Percentiles rank a stretch among this genome's conserved stretches.
Evolutionary conservation across 352 stramenopile species (phyloP).

Genomic region (Achlya hypogyna): DNA sequence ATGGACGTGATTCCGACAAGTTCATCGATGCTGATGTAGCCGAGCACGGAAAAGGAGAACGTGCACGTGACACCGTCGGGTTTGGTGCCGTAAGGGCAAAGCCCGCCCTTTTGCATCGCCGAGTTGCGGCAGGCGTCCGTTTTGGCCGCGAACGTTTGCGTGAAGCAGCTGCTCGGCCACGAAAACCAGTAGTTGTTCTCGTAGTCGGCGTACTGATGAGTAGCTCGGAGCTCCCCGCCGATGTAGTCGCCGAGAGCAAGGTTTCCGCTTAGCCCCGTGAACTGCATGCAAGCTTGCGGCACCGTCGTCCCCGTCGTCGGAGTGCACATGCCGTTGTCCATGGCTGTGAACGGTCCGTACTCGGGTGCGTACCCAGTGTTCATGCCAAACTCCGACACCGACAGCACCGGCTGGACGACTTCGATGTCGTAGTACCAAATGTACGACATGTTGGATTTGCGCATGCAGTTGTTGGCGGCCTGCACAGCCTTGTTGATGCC

Average conservation of each 20-base stretch:
- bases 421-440: conserved; percentile 63
- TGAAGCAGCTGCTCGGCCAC: conserved; percentile 46
- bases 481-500: conserved; percentile 42
- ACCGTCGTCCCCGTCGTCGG: conserved; percentile 19
- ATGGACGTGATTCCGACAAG: conserved; percentile 60
- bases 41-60: conserved; percentile 50
- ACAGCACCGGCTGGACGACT: conserved; percentile 38
- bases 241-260: conserved; percentile 32
- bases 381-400: conserved; percentile 26
- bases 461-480: conserved; percentile 27
- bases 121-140: conserved; percentile 19
- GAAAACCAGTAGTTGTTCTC: conserved; percentile 52
- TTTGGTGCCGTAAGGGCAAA: conserved; percentile 21
- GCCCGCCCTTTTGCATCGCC: conserved; percentile 19
- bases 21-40: conserved; percentile 43
- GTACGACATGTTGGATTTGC: conserved; percentile 65
- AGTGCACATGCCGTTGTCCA: conserved; percentile 49
- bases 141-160: conserved; percentile 35
- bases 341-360: conserved; percentile 42
- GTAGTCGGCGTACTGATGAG: conserved; percentile 41
- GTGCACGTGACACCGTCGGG: conserved; percentile 42
- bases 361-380: conserved; percentile 27
- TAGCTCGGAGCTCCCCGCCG: conserved; percentile 28
- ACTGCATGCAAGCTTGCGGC: conserved; percentile 25
- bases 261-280: conserved; percentile 19